phyloP scores from a whole-genome alignment of 1,284 basidiomycete species.

The Heimioporus retisporus region DNA sequence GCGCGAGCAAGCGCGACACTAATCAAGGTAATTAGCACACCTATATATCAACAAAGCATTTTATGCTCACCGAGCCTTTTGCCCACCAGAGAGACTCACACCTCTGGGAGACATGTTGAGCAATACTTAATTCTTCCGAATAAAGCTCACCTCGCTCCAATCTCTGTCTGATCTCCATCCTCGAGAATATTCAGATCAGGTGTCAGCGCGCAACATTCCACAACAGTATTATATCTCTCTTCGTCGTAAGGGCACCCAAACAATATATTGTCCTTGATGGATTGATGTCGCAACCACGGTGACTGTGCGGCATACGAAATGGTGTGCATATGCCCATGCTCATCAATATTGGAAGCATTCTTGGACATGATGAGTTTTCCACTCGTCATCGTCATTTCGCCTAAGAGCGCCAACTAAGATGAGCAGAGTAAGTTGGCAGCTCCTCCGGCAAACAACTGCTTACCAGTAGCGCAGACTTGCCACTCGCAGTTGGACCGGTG shows the following conservation, averaged over 20 bases:
- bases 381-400: conserved; percentile 41
- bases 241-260: conserved; percentile 57
- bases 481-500: conserved; percentile 73
- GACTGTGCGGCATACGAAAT: conserved; percentile 71
- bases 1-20: conserved; percentile 69
- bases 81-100: conserved; percentile 62
- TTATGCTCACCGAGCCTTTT: conserved; percentile 56
- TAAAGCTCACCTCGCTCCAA: conserved; percentile 42
- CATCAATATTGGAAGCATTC: conserved; percentile 49
- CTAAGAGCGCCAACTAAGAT: conserved; percentile 42
- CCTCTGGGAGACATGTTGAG: conserved; percentile 40
- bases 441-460: conserved; percentile 10
- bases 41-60: neutral
- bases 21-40: conserved; percentile 4
- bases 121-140: neutral
- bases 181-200: conserved; percentile 64
- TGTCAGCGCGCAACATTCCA: conserved; percentile 71
- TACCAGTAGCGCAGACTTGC: conserved; percentile 63
- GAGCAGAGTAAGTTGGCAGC: neutral
- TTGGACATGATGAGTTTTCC: conserved; percentile 54
- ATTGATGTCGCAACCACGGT: conserved; percentile 66
- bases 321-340: conserved; percentile 55
- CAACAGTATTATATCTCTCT: conserved; percentile 51
- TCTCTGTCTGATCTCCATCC: conserved; percentile 49
- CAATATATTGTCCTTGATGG: conserved; percentile 57